These are phyloP conservation scores for Phytophthora uliginosa DNA, from an alignment of 352 stramenopile species.

Conservation along the genomic window DNA sequence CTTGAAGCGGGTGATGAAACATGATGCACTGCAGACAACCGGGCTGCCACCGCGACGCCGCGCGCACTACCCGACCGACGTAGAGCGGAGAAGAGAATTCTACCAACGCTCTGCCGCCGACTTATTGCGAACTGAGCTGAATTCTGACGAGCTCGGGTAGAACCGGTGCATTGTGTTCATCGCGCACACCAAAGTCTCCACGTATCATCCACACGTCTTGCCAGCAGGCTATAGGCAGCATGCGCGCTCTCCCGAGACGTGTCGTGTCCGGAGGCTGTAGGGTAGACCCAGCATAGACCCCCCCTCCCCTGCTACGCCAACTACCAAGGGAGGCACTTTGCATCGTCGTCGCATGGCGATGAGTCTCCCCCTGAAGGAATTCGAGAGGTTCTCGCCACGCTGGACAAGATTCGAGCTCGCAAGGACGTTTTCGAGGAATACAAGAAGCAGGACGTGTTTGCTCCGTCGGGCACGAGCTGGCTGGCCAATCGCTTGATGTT, in stretches of 20 bases:
- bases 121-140: constrained; percentile 29
- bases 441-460: constrained; percentile 27
- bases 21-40: background rate
- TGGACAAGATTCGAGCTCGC: constrained; percentile 25
- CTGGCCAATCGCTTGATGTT: constrained; percentile 39
- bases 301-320: background rate
- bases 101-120: background rate
- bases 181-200: background rate
- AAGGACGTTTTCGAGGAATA: constrained; percentile 27
- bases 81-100: constrained; percentile 22
- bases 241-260: background rate
- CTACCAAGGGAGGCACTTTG: constrained; percentile 7
- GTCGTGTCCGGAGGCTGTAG: background rate
- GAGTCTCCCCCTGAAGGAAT: constrained; percentile 15
- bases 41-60: background rate
- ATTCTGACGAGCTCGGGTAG: constrained; percentile 18
- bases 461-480: constrained; percentile 24
- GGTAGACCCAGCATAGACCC: background rate
- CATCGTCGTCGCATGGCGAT: constrained; percentile 1
- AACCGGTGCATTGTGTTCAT: background rate
- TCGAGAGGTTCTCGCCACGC: constrained; percentile 27
- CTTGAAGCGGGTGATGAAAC: background rate
- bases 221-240: background rate
- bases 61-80: constrained; percentile 14
- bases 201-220: background rate